A percentile compares a stretch with the other conserved stretches of the same genome.
Evolutionary conservation across 306 rosid species (phyloP).

Genomic region (Psophocarpus tetragonolobus): DNA sequence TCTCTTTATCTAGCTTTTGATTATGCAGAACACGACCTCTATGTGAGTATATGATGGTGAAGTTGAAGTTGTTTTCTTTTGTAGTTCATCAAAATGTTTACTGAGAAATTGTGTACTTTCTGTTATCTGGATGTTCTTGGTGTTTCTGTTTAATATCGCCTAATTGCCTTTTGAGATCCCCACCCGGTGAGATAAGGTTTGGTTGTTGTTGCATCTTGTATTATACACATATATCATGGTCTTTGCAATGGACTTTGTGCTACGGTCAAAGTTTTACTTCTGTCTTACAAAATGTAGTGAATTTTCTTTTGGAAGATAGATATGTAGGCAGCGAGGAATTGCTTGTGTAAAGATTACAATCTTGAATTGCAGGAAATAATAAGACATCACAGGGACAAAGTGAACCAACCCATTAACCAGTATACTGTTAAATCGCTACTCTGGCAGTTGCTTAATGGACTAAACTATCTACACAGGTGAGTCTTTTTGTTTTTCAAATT

Average conservation of each 20-base stretch:
- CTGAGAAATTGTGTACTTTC: not conserved
- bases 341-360: slow-evolving; percentile 26
- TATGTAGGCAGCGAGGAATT: slow-evolving; percentile 13
- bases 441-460: slow-evolving; percentile 96
- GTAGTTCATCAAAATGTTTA: not conserved
- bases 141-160: not conserved
- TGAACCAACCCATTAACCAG: slow-evolving; percentile 68
- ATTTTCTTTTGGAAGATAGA: slow-evolving; percentile 11
- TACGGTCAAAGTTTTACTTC: not conserved
- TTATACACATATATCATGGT: not conserved
- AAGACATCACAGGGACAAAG: slow-evolving; percentile 93
- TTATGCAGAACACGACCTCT: slow-evolving; percentile 95
- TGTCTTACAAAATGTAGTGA: not conserved
- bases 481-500: slow-evolving; percentile 24
- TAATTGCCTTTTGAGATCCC: not conserved
- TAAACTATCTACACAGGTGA: slow-evolving; percentile 91
- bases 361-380: slow-evolving; percentile 80
- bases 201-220: not conserved
- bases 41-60: slow-evolving; percentile 58
- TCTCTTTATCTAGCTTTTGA: slow-evolving; percentile 94
- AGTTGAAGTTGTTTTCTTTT: not conserved
- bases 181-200: not conserved
- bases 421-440: slow-evolving; percentile 89
- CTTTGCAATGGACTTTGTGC: slow-evolving; percentile 13
- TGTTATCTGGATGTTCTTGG: slow-evolving; percentile 5